A percentile compares a stretch with the other conserved stretches of the same genome.
Evolutionary conservation across 1,284 basidiomycete genomes (phyloP).

Genomic region (Athelia psychrophila): DNA sequence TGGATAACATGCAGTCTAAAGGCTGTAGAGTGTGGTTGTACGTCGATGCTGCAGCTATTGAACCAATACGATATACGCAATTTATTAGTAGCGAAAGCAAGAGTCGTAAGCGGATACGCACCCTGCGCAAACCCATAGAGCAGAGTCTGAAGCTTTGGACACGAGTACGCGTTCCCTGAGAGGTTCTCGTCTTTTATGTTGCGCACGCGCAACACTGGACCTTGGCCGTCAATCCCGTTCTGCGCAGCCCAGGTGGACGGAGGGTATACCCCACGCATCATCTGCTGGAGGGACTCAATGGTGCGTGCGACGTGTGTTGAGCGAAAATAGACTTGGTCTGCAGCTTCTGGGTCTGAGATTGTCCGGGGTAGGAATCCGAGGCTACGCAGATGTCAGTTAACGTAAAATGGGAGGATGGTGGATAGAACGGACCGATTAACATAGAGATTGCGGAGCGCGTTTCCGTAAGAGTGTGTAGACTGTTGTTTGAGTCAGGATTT

Average conservation of each 20-base stretch:
- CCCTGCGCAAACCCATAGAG: constrained; percentile 64
- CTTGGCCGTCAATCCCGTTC: too few relatives aligned
- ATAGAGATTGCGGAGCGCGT: constrained; percentile 63
- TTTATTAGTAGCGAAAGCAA: not conserved
- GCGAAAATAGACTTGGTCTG: constrained; percentile 59
- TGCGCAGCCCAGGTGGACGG: constrained; percentile 41
- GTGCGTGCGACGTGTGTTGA: constrained; percentile 78
- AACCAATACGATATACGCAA: not conserved
- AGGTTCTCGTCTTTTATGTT: constrained; percentile 75
- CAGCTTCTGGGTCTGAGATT: constrained; percentile 43
- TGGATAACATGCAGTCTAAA: constrained; percentile 64
- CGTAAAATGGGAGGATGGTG: not conserved
- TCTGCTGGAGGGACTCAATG: constrained; percentile 73
- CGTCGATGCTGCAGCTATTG: constrained; percentile 57
- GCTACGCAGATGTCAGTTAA: constrained; percentile 28
- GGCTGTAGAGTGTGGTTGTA: constrained; percentile 66
- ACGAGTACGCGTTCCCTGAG: constrained; percentile 64
- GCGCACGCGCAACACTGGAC: constrained; percentile 60
- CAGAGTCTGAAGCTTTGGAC: constrained; percentile 63
- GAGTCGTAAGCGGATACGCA: constrained; percentile 16
- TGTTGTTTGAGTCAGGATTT: constrained; percentile 22
- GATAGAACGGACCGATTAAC: constrained; percentile 53
- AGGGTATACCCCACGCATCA: constrained; percentile 73
- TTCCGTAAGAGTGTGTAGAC: constrained; percentile 70
- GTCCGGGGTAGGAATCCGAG: constrained; percentile 61